Conservation (phyloP, 139 green algal genomes). For the Closterium sp. region DNA sequence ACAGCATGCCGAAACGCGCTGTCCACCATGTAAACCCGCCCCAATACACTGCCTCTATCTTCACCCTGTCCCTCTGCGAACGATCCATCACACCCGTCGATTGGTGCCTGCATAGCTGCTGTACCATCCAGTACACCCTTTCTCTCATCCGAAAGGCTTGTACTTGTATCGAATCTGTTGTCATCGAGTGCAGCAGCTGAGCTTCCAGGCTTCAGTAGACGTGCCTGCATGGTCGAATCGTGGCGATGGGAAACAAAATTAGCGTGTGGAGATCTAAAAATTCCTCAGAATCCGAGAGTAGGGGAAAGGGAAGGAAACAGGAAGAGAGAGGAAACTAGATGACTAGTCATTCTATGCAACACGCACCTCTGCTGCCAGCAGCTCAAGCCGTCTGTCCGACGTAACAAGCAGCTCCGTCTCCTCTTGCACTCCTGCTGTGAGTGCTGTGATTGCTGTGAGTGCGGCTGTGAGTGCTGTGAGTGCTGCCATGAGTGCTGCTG, state of each 20-base stretch:
- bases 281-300: too few relatives aligned
- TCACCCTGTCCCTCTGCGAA: not conserved
- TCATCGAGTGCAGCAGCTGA: not conserved
- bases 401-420: not conserved
- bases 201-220: not conserved
- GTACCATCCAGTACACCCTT: not conserved
- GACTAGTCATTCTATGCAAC: too few relatives aligned
- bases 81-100: not conserved
- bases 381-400: not conserved
- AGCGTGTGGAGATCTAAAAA: too few relatives aligned
- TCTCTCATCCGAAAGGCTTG: not conserved
- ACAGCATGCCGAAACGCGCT: not conserved
- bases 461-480: too few relatives aligned
- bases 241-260: not conserved
- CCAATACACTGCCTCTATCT: not conserved
- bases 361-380: not conserved
- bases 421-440: not conserved
- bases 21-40: not conserved
- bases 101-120: not conserved
- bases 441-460: too few relatives aligned
- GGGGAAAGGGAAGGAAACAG: too few relatives aligned
- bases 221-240: not conserved
- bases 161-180: not conserved
- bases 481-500: too few relatives aligned
- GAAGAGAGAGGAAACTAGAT: too few relatives aligned